These are phyloP conservation scores for Mucor saturninus DNA, from an alignment of 371 early-diverging fungal genomes.

Conservation along the genomic window DNA sequence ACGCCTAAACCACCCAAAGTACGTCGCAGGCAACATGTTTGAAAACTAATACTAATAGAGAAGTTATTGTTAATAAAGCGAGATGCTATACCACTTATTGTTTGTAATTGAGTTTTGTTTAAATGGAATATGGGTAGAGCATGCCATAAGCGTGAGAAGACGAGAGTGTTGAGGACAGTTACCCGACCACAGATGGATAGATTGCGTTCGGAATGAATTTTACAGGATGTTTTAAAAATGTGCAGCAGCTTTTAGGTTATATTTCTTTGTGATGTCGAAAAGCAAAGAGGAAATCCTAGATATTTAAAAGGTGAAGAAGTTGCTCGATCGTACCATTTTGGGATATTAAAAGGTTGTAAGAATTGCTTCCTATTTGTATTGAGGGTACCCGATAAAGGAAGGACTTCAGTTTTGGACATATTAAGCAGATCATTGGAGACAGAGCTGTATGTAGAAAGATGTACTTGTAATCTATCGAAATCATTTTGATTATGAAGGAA, in stretches of 20 bases:
- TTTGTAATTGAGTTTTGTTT: not conserved
- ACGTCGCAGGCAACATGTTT: not conserved
- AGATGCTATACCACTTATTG: not conserved
- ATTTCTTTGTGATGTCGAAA: slow-evolving; percentile 6
- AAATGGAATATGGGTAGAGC: slow-evolving; percentile 8
- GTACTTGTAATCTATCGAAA: not conserved
- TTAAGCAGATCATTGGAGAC: slow-evolving; percentile 22
- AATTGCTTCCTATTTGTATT: not conserved
- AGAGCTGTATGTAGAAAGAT: not conserved
- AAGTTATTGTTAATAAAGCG: not conserved
- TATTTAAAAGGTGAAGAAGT: slow-evolving; percentile 9
- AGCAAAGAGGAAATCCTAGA: slow-evolving; percentile 18
- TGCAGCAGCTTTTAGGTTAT: not conserved
- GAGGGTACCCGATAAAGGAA: slow-evolving; percentile 10
- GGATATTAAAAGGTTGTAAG: not conserved
- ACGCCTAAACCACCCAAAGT: slow-evolving; percentile 15
- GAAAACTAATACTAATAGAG: slow-evolving; percentile 9
- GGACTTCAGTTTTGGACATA: slow-evolving; percentile 8
- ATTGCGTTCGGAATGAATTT: slow-evolving; percentile 12
- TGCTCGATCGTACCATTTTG: slow-evolving; percentile 8
- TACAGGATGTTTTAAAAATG: not conserved
- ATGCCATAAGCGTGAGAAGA: slow-evolving; percentile 24
- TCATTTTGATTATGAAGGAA: not conserved
- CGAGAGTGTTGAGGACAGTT: slow-evolving; percentile 22
- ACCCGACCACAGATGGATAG: slow-evolving; percentile 23